Percentiles rank a stretch among this genome's conserved stretches.
These are phyloP conservation scores for Melaleuca quinquenervia DNA, from an alignment of 345 rosid genomes.

Conservation along the genomic window DNA sequence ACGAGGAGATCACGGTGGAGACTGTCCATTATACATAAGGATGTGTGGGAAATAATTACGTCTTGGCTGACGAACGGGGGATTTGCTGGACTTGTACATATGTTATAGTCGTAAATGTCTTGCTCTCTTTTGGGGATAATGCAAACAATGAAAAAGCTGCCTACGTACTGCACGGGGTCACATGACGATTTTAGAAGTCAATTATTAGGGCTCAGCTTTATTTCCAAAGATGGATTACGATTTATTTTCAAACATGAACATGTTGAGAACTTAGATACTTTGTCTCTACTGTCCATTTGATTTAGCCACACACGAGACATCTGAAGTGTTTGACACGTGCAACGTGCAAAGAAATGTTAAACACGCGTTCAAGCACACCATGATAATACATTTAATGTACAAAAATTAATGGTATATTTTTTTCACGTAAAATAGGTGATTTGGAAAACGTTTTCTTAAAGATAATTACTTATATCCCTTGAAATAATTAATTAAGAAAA, in stretches of 20 bases:
- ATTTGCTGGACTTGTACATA: constrained; percentile 13
- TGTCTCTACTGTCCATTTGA: constrained; percentile 6
- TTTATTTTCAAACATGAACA: neutral
- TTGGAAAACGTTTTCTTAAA: too few relatives aligned
- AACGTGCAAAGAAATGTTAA: too few relatives aligned
- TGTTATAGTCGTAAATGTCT: neutral
- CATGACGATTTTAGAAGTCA: neutral
- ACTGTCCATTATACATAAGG: neutral
- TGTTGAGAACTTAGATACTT: neutral
- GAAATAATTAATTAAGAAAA: too few relatives aligned
- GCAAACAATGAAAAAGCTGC: neutral
- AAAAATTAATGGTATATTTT: too few relatives aligned
- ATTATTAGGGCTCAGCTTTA: neutral
- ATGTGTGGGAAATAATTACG: neutral
- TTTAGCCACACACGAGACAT: too few relatives aligned
- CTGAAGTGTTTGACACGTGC: too few relatives aligned
- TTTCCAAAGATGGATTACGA: neutral
- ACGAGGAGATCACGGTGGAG: neutral
- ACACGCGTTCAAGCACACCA: too few relatives aligned
- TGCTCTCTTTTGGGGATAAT: neutral
- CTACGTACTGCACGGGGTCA: too few relatives aligned
- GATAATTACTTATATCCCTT: too few relatives aligned
- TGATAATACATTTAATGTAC: too few relatives aligned
- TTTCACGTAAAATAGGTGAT: neutral
- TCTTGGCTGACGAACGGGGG: neutral